These are phyloP conservation scores for Primulina tabacum DNA, from an alignment of 257 asterid genomes.

Conservation along the genomic window DNA sequence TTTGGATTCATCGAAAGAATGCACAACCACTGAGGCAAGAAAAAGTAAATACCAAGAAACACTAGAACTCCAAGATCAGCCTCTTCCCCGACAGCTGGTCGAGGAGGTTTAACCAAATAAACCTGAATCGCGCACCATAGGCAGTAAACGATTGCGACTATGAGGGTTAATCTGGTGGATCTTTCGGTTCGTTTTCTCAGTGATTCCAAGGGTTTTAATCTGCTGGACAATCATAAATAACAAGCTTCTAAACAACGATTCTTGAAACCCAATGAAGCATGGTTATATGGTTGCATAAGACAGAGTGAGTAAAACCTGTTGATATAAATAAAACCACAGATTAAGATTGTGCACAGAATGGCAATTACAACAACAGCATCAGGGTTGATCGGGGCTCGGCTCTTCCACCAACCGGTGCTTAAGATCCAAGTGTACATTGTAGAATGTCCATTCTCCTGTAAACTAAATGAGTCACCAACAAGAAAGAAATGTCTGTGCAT, in stretches of 20 bases:
- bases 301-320: conserved; percentile 48
- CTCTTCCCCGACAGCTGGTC: conserved; percentile 90
- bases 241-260: conserved; percentile 13
- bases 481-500: background rate
- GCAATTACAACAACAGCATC: conserved; percentile 67
- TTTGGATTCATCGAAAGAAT: conserved; percentile 69
- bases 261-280: conserved; percentile 1
- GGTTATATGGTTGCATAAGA: background rate
- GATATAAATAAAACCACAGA: conserved; percentile 69
- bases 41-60: conserved; percentile 60
- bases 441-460: conserved; percentile 86
- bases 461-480: conserved; percentile 15
- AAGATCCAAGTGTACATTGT: conserved; percentile 79
- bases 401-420: conserved; percentile 95
- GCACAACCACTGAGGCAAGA: conserved; percentile 75
- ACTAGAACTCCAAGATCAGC: conserved; percentile 86
- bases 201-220: conserved; percentile 51
- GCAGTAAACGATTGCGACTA: conserved; percentile 49
- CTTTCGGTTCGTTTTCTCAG: conserved; percentile 33
- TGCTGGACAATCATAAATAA: conserved; percentile 23
- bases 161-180: conserved; percentile 43
- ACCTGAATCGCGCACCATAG: conserved; percentile 82
- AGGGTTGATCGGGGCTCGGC: conserved; percentile 62
- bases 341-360: conserved; percentile 51
- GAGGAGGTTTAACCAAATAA: conserved; percentile 63